These are phyloP conservation scores for Eucalyptus globulus DNA, from an alignment of 345 rosid species.

Conservation along the genomic window DNA sequence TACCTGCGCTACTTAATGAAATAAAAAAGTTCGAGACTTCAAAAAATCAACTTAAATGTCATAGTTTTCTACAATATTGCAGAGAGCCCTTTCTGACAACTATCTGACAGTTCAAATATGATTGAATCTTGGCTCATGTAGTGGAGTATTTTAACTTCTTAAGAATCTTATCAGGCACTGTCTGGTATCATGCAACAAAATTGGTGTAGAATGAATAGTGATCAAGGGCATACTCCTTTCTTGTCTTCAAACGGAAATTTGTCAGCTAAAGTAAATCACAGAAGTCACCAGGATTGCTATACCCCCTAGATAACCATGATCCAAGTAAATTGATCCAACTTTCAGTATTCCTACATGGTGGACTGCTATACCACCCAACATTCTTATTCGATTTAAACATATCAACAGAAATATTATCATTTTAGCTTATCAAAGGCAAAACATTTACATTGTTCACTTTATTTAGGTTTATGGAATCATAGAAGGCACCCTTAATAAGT, in stretches of 20 bases:
- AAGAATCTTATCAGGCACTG: neutral
- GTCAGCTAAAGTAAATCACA: neutral
- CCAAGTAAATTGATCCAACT: neutral
- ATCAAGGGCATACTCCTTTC: neutral
- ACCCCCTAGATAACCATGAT: neutral
- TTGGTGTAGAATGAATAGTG: neutral
- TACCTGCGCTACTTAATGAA: neutral
- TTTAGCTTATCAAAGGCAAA: neutral
- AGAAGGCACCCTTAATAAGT: neutral
- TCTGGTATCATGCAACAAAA: neutral
- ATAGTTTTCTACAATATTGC: neutral
- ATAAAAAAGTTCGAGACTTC: neutral
- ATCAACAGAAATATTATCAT: neutral
- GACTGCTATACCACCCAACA: neutral
- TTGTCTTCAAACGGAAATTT: neutral
- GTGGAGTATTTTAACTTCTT: neutral
- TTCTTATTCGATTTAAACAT: neutral
- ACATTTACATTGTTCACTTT: neutral
- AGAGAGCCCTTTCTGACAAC: neutral
- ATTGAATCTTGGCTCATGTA: neutral
- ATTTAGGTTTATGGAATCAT: neutral
- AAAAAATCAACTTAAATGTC: neutral
- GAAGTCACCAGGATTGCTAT: neutral
- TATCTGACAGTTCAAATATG: neutral
- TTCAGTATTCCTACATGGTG: neutral